Evolutionary conservation across 75 land plant genomes (phyloP), one percentile per base, ranked within the genome.

Genomic region (Pinus tabuliformis): DNA sequence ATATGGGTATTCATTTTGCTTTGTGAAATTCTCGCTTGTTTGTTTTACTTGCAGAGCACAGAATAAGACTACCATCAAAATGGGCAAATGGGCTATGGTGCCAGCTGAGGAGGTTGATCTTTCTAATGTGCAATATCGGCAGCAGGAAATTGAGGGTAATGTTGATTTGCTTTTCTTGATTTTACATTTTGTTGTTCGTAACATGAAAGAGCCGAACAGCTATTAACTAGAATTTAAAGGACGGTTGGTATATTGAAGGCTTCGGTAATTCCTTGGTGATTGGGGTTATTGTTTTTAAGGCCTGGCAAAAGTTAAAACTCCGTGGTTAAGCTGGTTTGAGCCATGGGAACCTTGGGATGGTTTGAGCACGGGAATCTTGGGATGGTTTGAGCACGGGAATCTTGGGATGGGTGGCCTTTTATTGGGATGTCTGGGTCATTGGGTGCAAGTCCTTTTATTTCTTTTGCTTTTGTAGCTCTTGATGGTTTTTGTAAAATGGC

Each of bases 31-130:
- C 22, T 20, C 12, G 45, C 9, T 68, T 39, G 9, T 0, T 21
- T 37, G 42, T 6, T 37, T 42, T 68, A 49, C 11, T 49, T 49
- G 71, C 71, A 42, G 52, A 68, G n/a, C 28, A 28, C 2, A 68
- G 22, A 3, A 7, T 37, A 62, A 1, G 64, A 28, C 28, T 42
- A 13, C 9, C 79, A 75, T 24, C 59, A 85, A 73, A 52, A 73
- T 73, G 75, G 59, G 81, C 82, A 87, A 81, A 83, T 78, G 81
- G 0, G 78, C 79, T n/a, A 74, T 90, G 88, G 13, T 83, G 72
- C 92, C 92, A 30, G 92, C 62, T 36, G 66, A 83, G 76, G 74
- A 88, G 59, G 82, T 90, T 21, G 90, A 90, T 62, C 42, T 87
- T 28, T 45, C 80, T 6, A 33, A 83, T 14, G 90, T 85, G 45